These are phyloP conservation scores for Colletotrichum cuscutae DNA, from an alignment of 2,329 filamentous ascomycete genomes.

Conservation along the genomic window DNA sequence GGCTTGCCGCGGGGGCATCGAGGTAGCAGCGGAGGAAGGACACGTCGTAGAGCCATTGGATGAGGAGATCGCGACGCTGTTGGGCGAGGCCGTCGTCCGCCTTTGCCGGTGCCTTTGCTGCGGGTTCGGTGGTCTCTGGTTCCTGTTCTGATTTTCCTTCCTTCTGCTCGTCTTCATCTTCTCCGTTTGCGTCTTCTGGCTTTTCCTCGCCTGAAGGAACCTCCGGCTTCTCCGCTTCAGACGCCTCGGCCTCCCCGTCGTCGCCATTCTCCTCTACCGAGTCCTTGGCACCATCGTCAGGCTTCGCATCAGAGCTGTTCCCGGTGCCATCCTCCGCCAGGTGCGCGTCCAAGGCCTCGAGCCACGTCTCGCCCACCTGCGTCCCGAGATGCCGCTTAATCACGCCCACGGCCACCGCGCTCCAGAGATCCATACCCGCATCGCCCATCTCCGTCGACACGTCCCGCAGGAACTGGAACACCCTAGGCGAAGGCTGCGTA, in stretches of 20 bases:
- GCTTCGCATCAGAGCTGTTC: slow-evolving; percentile 30
- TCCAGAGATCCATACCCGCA: slow-evolving; percentile 85
- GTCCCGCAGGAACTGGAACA: slow-evolving; percentile 77
- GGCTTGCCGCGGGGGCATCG: slow-evolving; percentile 39
- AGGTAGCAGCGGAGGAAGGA: slow-evolving; percentile 60
- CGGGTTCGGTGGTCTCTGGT: slow-evolving; percentile 15
- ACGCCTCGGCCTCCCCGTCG: slow-evolving; percentile 23
- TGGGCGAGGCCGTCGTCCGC: slow-evolving; percentile 35
- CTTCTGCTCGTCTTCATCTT: slow-evolving; percentile 3
- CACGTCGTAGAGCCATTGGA: slow-evolving; percentile 72
- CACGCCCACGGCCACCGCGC: slow-evolving; percentile 68
- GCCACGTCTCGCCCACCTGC: slow-evolving; percentile 62
- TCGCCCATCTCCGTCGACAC: slow-evolving; percentile 75
- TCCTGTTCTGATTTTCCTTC: slow-evolving; percentile 21
- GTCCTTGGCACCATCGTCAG: slow-evolving; percentile 34
- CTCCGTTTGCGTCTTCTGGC: neutral
- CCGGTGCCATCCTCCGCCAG: slow-evolving; percentile 15
- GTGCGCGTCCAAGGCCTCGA: slow-evolving; percentile 49
- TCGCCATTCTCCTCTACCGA: neutral
- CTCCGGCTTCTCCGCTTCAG: slow-evolving; percentile 27
- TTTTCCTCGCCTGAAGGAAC: neutral
- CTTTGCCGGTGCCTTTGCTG: slow-evolving; percentile 23
- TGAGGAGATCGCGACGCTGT: slow-evolving; percentile 57
- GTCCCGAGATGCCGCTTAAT: slow-evolving; percentile 69
- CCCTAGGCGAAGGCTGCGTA: slow-evolving; percentile 78